Evolutionary conservation across 2,329 filamentous ascomycete genomes (phyloP).

Genomic region (Fusarium humuli): DNA sequence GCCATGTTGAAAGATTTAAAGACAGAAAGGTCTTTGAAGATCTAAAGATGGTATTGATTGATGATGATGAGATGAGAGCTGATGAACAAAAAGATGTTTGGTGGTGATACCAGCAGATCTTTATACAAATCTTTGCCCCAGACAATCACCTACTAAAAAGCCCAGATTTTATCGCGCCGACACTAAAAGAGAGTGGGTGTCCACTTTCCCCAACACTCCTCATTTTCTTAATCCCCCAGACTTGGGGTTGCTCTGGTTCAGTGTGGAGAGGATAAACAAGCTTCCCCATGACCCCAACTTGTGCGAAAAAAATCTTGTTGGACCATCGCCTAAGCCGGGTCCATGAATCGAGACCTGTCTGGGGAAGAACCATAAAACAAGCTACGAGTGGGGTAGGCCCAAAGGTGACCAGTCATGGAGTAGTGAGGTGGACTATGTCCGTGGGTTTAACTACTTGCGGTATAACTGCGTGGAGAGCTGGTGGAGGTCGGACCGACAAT

Average conservation of each 20-base stretch:
- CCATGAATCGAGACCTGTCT: conserved; percentile 22
- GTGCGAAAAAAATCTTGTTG: conserved; percentile 22
- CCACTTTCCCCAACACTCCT: conserved; percentile 36
- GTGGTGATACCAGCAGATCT: conserved; percentile 10
- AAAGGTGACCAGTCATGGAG: not conserved
- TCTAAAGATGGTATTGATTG: conserved; percentile 1
- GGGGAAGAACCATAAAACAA: conserved; percentile 41
- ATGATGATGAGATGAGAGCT: conserved; percentile 22
- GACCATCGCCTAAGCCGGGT: conserved; percentile 18
- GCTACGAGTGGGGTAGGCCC: conserved; percentile 13
- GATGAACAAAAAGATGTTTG: conserved; percentile 7
- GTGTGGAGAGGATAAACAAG: conserved; percentile 13
- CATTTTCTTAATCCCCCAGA: conserved; percentile 23
- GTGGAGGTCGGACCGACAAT: conserved; percentile 32
- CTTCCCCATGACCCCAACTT: conserved; percentile 23
- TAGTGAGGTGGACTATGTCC: not conserved
- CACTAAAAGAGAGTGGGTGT: not conserved
- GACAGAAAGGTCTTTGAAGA: conserved; percentile 1
- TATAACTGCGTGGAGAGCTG: conserved; percentile 13
- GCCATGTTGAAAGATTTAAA: conserved; percentile 31
- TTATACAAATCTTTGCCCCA: conserved; percentile 28
- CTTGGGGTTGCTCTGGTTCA: conserved; percentile 7
- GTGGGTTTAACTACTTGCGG: not conserved
- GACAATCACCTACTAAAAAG: not conserved
- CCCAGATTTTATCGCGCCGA: conserved; percentile 21